These are phyloP conservation scores for Craterostigma plantagineum DNA, from an alignment of 257 asterid genomes.

Conservation along the genomic window DNA sequence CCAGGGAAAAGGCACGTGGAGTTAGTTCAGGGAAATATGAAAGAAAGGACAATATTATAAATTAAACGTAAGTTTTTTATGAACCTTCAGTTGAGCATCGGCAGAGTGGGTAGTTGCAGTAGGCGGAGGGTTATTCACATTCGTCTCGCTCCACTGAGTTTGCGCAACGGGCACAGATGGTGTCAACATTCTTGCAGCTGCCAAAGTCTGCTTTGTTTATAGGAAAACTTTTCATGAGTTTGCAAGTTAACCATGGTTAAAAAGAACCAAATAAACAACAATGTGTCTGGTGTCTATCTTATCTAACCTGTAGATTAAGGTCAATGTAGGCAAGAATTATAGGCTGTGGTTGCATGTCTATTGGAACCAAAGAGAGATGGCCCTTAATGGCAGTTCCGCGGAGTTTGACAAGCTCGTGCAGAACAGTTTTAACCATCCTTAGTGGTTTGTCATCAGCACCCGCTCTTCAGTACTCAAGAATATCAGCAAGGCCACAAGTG, in stretches of 20 bases:
- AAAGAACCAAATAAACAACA: neutral
- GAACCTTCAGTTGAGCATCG: constrained; percentile 86
- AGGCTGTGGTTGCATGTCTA: constrained; percentile 94
- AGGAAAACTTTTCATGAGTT: constrained; percentile 1
- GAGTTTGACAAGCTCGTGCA: constrained; percentile 96
- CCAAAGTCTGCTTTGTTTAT: constrained; percentile 50
- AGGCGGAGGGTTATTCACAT: constrained; percentile 39
- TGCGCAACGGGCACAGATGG: constrained; percentile 89
- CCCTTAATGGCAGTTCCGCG: constrained; percentile 99
- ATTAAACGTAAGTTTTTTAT: neutral
- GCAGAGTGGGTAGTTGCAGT: constrained; percentile 74
- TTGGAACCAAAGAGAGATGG: constrained; percentile 94
- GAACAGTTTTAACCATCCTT: constrained; percentile 98
- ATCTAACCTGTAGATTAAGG: constrained; percentile 83
- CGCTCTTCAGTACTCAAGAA: constrained; percentile 40
- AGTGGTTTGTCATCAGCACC: constrained; percentile 99
- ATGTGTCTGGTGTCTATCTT: neutral
- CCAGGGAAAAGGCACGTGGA: constrained; percentile 6
- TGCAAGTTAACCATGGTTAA: neutral
- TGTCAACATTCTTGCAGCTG: constrained; percentile 99
- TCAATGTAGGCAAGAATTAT: constrained; percentile 97
- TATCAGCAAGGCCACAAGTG: neutral
- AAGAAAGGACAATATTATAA: constrained; percentile 1
- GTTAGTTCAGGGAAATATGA: neutral
- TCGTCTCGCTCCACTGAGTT: constrained; percentile 90